Evolutionary conservation across 2,329 filamentous ascomycete genomes (phyloP).

Genomic region (Didymella lethalis): DNA sequence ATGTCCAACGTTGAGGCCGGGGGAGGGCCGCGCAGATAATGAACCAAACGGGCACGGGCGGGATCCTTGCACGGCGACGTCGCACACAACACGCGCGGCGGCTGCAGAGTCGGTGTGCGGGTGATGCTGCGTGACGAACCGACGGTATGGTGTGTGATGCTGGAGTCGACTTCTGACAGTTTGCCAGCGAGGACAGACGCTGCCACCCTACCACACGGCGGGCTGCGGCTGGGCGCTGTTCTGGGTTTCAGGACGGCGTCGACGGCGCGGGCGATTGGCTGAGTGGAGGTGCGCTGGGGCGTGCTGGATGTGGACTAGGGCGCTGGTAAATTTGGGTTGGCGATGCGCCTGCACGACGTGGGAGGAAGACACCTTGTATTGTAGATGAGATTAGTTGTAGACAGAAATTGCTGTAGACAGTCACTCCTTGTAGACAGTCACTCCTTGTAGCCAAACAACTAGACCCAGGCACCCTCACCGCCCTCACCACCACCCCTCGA

Average conservation of each 20-base stretch:
- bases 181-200: background rate
- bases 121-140: no score
- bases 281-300: background rate
- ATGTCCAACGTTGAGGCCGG: slow-evolving; percentile 13
- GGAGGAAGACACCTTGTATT: no score
- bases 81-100: slow-evolving; percentile 16
- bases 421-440: no score
- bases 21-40: slow-evolving; percentile 13
- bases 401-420: no score
- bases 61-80: no score
- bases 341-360: slow-evolving; percentile 16
- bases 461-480: no score
- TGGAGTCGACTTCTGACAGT: slow-evolving; percentile 25
- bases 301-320: no score
- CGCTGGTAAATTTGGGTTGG: slow-evolving; percentile 6
- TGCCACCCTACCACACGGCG: background rate
- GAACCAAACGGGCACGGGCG: slow-evolving; percentile 2
- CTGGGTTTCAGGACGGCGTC: slow-evolving; percentile 11
- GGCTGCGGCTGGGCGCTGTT: background rate
- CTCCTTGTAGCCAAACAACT: no score
- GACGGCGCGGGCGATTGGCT: slow-evolving; percentile 10
- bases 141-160: slow-evolving; percentile 2
- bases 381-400: background rate
- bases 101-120: slow-evolving; percentile 26
- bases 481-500: no score